phyloP scores from a whole-genome alignment of 495 filamentous ascomycete species.

The Penicillium paxilli region DNA sequence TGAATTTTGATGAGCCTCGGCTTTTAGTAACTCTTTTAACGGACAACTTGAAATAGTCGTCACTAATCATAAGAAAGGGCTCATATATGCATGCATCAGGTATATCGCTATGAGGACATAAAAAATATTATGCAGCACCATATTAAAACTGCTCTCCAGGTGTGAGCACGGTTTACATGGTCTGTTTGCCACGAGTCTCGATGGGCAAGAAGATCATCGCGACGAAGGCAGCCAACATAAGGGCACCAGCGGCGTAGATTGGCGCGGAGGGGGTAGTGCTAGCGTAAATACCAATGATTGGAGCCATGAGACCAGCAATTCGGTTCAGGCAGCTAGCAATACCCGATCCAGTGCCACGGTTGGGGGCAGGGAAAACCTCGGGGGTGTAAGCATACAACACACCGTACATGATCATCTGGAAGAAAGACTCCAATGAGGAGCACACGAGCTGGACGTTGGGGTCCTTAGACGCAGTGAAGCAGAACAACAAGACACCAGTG shows the following conservation, averaged over 20 bases:
- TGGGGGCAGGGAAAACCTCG: slow-evolving; percentile 56
- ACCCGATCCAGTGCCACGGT: slow-evolving; percentile 55
- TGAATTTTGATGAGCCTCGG: too few relatives aligned
- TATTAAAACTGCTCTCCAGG: too few relatives aligned
- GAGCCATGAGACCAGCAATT: slow-evolving; percentile 50
- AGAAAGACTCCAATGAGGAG: slow-evolving; percentile 49
- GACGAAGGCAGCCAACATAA: slow-evolving; percentile 43
- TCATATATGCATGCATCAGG: neutral
- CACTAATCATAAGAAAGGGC: too few relatives aligned
- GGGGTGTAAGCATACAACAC: slow-evolving; percentile 58
- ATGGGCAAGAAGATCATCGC: slow-evolving; percentile 48
- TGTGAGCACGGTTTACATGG: slow-evolving; percentile 21
- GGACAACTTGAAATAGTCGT: too few relatives aligned
- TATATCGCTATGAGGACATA: neutral
- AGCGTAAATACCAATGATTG: slow-evolving; percentile 51
- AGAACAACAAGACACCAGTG: slow-evolving; percentile 52
- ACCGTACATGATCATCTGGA: slow-evolving; percentile 57
- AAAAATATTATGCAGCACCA: too few relatives aligned
- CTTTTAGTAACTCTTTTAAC: too few relatives aligned
- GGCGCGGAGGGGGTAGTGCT: slow-evolving; percentile 37
- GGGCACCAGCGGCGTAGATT: slow-evolving; percentile 44
- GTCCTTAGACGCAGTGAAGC: slow-evolving; percentile 46
- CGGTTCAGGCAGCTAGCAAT: slow-evolving; percentile 54
- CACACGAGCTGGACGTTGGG: slow-evolving; percentile 47
- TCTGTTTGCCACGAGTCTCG: slow-evolving; percentile 45